Percentiles rank a stretch among this genome's conserved stretches.
Evolutionary conservation across 805 yeast genomes (phyloP).

Genomic region (Yueomyces sinensis): DNA sequence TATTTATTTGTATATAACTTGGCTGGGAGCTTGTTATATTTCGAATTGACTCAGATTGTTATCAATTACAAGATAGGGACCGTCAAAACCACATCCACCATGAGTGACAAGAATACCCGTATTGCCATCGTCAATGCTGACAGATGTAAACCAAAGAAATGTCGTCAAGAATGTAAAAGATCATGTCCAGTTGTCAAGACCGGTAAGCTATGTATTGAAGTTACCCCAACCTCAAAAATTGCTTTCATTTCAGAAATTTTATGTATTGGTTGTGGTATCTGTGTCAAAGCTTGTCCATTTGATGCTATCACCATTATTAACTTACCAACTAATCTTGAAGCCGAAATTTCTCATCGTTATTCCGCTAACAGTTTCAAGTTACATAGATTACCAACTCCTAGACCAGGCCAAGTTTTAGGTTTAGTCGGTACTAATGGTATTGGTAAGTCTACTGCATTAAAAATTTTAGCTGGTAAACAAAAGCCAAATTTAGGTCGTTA

Average conservation of each 20-base stretch:
- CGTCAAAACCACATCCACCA: too few relatives aligned
- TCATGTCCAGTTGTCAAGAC: constrained; percentile 97
- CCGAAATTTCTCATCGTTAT: constrained; percentile 90
- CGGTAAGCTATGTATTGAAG: constrained; percentile 96
- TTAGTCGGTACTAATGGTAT: constrained; percentile 98
- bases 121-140: constrained; percentile 92
- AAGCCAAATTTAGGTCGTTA: constrained; percentile 91
- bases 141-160: constrained; percentile 95
- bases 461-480: constrained; percentile 93
- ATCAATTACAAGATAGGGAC: too few relatives aligned
- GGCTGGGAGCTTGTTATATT: too few relatives aligned
- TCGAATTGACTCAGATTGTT: too few relatives aligned
- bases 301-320: constrained; percentile 94
- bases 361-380: constrained; percentile 96
- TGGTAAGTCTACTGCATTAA: constrained; percentile 94
- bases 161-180: constrained; percentile 96
- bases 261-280: constrained; percentile 99
- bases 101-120: constrained; percentile 48
- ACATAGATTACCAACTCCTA: constrained; percentile 94
- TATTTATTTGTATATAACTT: too few relatives aligned
- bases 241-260: constrained; percentile 88
- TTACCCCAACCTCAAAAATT: constrained; percentile 76
- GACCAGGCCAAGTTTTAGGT: constrained; percentile 98
- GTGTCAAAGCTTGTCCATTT: constrained; percentile 97
- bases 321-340: constrained; percentile 87